Conservation (phyloP, 345 rosid species). For the Laguncularia racemosa region DNA sequence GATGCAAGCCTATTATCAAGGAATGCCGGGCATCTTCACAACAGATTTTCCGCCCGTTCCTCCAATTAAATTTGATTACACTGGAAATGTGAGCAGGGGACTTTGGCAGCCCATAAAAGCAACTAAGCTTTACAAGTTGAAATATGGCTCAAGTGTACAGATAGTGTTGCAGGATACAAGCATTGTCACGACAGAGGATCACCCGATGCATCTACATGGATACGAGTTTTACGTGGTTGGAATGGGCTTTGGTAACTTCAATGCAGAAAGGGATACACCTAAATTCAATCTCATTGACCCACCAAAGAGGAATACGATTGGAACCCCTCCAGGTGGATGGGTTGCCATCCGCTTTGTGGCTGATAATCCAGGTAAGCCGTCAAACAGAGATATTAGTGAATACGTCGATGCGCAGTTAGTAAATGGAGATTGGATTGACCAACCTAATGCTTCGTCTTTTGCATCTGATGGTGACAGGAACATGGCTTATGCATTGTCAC, state of each 20-base stretch:
- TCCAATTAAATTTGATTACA: constrained; percentile 50
- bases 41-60: constrained; percentile 70
- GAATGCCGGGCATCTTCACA: constrained; percentile 58
- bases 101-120: constrained; percentile 57
- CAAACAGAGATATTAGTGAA: too few species aligned
- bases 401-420: too few species aligned
- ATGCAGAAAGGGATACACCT: constrained; percentile 45
- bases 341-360: constrained; percentile 75
- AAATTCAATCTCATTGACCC: constrained; percentile 77
- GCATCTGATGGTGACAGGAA: constrained; percentile 20
- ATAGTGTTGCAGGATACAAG: constrained; percentile 68
- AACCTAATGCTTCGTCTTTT: background rate
- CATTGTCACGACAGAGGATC: constrained; percentile 51
- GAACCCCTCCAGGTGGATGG: constrained; percentile 89
- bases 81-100: constrained; percentile 64
- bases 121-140: constrained; percentile 66
- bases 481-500: constrained; percentile 80
- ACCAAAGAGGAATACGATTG: constrained; percentile 72
- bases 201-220: constrained; percentile 94
- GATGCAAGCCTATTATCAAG: constrained; percentile 77
- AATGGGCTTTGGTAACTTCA: constrained; percentile 66
- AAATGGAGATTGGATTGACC: too few species aligned
- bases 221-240: constrained; percentile 69
- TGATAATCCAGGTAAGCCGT: constrained; percentile 60
- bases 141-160: constrained; percentile 48